Evolutionary conservation across 495 filamentous ascomycete genomes (phyloP).

Genomic region (Pyrenula massariospora): DNA sequence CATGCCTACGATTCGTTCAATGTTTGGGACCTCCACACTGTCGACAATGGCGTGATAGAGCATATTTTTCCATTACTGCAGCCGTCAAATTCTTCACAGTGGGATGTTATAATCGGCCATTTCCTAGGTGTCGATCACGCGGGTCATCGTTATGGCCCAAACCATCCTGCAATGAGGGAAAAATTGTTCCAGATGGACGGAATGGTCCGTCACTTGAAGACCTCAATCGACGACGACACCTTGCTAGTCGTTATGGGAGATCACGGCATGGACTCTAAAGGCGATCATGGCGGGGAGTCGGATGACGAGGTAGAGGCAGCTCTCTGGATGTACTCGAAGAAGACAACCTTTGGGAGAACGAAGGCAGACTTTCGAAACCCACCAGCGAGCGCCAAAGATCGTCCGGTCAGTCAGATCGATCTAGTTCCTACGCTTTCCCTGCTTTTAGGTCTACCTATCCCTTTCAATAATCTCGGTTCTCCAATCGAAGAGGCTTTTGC

Average conservation of each 20-base stretch:
- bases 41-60: conserved; percentile 91
- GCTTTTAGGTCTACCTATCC: conserved; percentile 81
- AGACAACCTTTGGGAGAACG: conserved; percentile 66
- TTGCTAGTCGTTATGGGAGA: conserved; percentile 94
- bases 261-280: conserved; percentile 96
- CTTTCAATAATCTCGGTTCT: conserved; percentile 91
- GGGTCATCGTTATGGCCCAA: conserved; percentile 88
- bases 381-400: conserved; percentile 61
- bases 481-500: conserved; percentile 92
- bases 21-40: conserved; percentile 93
- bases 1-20: conserved; percentile 91
- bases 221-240: conserved; percentile 68
- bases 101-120: conserved; percentile 90
- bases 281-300: conserved; percentile 93
- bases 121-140: conserved; percentile 95
- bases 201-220: conserved; percentile 60
- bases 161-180: conserved; percentile 80
- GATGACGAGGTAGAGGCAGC: conserved; percentile 91
- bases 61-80: conserved; percentile 78
- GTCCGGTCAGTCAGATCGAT: conserved; percentile 89
- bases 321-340: conserved; percentile 96
- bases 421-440: conserved; percentile 84
- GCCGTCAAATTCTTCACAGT: conserved; percentile 48
- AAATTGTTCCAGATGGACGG: conserved; percentile 88
- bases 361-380: conserved; percentile 46